A percentile compares a stretch with the other conserved stretches of the same genome.
These are phyloP conservation scores for Saccharomycopsis hybrid DNA, from an alignment of 1,139 yeast species.

Conservation along the genomic window DNA sequence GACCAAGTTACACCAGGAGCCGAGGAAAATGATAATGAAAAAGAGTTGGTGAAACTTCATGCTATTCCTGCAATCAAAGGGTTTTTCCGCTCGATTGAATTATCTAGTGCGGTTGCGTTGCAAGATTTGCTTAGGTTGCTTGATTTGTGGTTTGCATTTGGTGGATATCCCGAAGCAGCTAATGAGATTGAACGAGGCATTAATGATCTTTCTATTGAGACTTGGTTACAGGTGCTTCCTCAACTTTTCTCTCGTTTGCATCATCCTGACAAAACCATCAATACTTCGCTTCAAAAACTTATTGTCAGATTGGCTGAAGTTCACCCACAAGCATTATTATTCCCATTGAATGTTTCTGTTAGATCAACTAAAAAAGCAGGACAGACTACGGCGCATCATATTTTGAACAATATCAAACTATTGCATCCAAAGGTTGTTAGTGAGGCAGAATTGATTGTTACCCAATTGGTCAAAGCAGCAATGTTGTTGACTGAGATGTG, in stretches of 20 bases:
- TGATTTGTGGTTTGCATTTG: slow-evolving; percentile 93
- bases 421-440: slow-evolving; percentile 82
- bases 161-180: slow-evolving; percentile 88
- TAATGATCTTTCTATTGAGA: slow-evolving; percentile 80
- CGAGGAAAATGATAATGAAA: slow-evolving; percentile 33
- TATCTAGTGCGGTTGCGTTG: slow-evolving; percentile 78
- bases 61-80: slow-evolving; percentile 95
- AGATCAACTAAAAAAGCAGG: slow-evolving; percentile 88
- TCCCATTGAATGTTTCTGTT: slow-evolving; percentile 93
- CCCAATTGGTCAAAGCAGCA: slow-evolving; percentile 88
- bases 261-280: slow-evolving; percentile 84
- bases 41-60: slow-evolving; percentile 69
- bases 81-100: slow-evolving; percentile 87
- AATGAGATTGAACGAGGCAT: slow-evolving; percentile 90
- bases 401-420: slow-evolving; percentile 85
- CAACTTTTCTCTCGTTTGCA: slow-evolving; percentile 95
- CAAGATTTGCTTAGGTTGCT: slow-evolving; percentile 88
- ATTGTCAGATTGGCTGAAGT: slow-evolving; percentile 87
- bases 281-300: slow-evolving; percentile 71
- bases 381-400: slow-evolving; percentile 85
- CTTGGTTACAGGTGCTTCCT: slow-evolving; percentile 93
- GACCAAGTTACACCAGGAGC: slow-evolving; percentile 7
- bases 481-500: slow-evolving; percentile 97
- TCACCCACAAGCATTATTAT: slow-evolving; percentile 95
- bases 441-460: slow-evolving; percentile 91